phyloP scores from a whole-genome alignment of 331 rosid species.

The Pyrus hybrid region DNA sequence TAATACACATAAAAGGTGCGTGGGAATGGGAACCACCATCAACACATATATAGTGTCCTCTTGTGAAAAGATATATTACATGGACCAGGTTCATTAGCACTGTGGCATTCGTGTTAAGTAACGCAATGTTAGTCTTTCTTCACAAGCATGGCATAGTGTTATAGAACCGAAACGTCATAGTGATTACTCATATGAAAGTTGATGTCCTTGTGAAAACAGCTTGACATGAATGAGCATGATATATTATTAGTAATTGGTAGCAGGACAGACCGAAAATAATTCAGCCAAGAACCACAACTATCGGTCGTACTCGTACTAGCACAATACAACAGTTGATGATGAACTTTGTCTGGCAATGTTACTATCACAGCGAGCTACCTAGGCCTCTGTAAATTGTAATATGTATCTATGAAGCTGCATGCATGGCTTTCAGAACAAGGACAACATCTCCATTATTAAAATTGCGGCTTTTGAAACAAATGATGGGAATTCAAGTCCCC shows the following conservation, averaged over 20 bases:
- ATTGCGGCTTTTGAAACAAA: neutral
- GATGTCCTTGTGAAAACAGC: neutral
- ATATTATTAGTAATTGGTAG: neutral
- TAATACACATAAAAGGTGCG: neutral
- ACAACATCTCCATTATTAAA: neutral
- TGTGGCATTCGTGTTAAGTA: neutral
- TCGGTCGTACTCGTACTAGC: neutral
- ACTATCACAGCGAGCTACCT: neutral
- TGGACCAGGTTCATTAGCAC: too few relatives aligned
- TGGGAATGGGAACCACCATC: conserved; percentile 4
- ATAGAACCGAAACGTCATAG: neutral
- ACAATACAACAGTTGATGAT: neutral
- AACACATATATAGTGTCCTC: too few relatives aligned
- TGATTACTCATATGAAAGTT: neutral
- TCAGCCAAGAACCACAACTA: neutral
- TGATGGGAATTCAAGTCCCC: neutral
- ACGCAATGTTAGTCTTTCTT: neutral
- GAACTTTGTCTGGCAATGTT: neutral
- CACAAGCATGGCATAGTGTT: neutral
- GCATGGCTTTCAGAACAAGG: neutral
- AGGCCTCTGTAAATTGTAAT: neutral
- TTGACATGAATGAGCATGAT: neutral
- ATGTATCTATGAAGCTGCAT: neutral
- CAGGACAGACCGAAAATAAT: neutral
- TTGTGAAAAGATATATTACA: neutral